Conservation (phyloP, 192 early-diverging fungal species). For the Coemansia reversa region DNA sequence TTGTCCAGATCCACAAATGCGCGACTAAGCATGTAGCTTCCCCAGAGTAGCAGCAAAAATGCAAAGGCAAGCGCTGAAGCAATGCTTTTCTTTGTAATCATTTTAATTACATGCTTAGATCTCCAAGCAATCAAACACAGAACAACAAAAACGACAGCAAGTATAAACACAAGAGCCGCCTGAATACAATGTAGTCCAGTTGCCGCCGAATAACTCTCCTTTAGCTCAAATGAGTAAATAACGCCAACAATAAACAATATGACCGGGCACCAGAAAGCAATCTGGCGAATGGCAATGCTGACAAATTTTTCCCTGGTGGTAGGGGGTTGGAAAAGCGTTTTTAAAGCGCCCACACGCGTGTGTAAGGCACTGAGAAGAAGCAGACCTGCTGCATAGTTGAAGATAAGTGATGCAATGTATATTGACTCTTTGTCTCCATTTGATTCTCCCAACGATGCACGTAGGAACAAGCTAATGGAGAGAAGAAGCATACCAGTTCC, state of each 20-base stretch:
- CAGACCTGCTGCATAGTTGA: conserved; percentile 15
- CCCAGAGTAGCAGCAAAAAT: conserved; percentile 22
- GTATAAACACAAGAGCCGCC: conserved; percentile 9
- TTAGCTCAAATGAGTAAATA: conserved; percentile 3
- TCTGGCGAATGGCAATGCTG: neutral
- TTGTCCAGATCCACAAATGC: conserved; percentile 20
- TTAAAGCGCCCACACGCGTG: neutral
- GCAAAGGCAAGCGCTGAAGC: neutral
- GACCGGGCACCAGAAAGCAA: conserved; percentile 6
- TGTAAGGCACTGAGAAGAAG: conserved; percentile 3
- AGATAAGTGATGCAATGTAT: conserved; percentile 12
- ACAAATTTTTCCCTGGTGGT: neutral
- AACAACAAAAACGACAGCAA: conserved; percentile 2
- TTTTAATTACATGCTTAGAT: neutral
- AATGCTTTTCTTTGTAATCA: neutral
- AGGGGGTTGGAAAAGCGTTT: conserved; percentile 14
- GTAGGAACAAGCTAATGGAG: conserved; percentile 16
- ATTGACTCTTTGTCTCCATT: conserved; percentile 2
- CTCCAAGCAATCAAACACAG: neutral
- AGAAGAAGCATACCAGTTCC: conserved; percentile 7
- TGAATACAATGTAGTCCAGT: conserved; percentile 12
- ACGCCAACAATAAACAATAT: conserved; percentile 13
- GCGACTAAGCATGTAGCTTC: conserved; percentile 31
- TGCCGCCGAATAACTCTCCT: neutral
- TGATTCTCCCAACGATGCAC: conserved; percentile 11